Percentiles rank a stretch among this genome's conserved stretches.
Evolutionary conservation across 2,329 filamentous ascomycete genomes (phyloP).

Genomic region (Penicillium psychrosexuale): DNA sequence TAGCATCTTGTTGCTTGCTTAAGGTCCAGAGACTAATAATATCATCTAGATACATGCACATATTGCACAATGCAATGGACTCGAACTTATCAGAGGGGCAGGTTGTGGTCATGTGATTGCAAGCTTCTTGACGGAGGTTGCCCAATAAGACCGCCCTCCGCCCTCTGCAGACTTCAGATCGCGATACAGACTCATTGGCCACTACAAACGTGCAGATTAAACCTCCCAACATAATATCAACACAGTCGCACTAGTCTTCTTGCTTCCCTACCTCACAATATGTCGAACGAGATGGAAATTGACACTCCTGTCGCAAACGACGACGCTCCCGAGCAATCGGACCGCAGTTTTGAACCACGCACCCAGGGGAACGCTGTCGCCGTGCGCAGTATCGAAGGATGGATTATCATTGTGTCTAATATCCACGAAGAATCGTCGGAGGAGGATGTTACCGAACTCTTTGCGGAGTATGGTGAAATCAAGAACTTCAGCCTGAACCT

Average conservation of each 20-base stretch:
- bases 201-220: background rate
- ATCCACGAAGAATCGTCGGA: constrained; percentile 67
- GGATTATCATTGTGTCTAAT: constrained; percentile 68
- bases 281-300: constrained; percentile 49
- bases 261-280: constrained; percentile 42
- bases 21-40: too few species aligned
- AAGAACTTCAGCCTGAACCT: constrained; percentile 66
- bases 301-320: constrained; percentile 40
- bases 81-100: background rate
- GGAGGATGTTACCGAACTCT: constrained; percentile 64
- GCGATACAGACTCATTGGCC: constrained; percentile 2
- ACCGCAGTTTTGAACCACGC: constrained; percentile 40
- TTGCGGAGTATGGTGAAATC: constrained; percentile 65
- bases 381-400: constrained; percentile 66
- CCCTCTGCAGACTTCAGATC: constrained; percentile 4
- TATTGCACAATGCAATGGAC: background rate
- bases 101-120: constrained; percentile 2
- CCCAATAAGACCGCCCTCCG: background rate
- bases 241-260: constrained; percentile 51
- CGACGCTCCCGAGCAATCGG: constrained; percentile 30
- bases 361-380: constrained; percentile 51
- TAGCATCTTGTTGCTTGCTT: background rate
- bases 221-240: constrained; percentile 44
- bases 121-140: background rate
- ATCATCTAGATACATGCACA: background rate